phyloP scores from a whole-genome alignment of 1,284 basidiomycete species.

The Austropuccinia psidii region DNA sequence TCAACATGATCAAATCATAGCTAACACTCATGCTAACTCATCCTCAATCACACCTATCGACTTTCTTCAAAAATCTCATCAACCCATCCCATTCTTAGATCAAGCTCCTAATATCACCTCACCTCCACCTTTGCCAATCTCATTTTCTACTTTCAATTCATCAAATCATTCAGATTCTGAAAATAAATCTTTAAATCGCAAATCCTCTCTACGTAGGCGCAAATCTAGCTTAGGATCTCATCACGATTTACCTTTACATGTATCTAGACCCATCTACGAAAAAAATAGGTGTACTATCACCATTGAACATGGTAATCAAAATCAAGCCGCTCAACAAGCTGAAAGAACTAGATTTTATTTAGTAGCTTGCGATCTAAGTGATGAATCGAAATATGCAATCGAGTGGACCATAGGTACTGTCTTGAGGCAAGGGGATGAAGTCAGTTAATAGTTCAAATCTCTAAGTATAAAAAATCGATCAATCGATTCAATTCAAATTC shows the following conservation, averaged over 20 bases:
- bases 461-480: not conserved
- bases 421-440: conserved; percentile 32
- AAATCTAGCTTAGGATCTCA: not conserved
- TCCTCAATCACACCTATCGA: conserved; percentile 26
- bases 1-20: conserved; percentile 9
- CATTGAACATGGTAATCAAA: conserved; percentile 30
- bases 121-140: conserved; percentile 8
- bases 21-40: conserved; percentile 30
- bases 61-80: conserved; percentile 18
- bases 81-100: conserved; percentile 29
- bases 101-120: conserved; percentile 28
- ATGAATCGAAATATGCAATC: conserved; percentile 32
- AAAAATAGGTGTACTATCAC: conserved; percentile 30
- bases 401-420: conserved; percentile 37
- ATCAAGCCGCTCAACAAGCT: not conserved
- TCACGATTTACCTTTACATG: conserved; percentile 8
- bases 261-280: conserved; percentile 29
- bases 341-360: conserved; percentile 25
- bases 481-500: not conserved
- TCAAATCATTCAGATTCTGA: not conserved
- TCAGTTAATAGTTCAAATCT: not conserved
- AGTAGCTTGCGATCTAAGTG: conserved; percentile 34
- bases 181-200: not conserved
- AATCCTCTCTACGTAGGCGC: not conserved
- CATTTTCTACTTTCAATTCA: not conserved